Base-by-base conservation (phyloP, 805 yeast genomes). In the Kazachstania taianensis region DNA sequence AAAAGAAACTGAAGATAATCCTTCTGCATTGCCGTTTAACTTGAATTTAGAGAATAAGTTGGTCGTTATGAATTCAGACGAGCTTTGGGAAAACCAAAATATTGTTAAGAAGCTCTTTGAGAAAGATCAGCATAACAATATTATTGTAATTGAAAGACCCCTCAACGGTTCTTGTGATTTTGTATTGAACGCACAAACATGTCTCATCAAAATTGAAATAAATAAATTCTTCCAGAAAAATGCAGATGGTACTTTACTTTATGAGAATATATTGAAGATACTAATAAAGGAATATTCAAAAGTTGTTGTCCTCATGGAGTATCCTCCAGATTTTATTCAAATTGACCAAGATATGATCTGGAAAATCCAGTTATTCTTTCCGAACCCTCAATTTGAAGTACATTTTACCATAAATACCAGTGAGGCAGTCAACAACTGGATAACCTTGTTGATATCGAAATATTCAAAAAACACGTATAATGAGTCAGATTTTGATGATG, bases 311-410 rank as follows among this genome's bases (percentile, higher is more conserved):
- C 16, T 50, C 5, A 24, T 48, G 3, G 47, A 49, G 28, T 52
- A 46, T 23, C 13, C 39, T 12, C 25, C 13, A 7, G 17, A 32
- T 1, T 20, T 44, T 12, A 43, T 41, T 16, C 13, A 20, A 2
- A 32, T 35, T 4, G 57, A 50, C 28, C 37, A 24, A 4, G 52
- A 52, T 19, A 37, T 45, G 8, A 44, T 52, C 26, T 50, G 57
- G 57, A 50, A 49, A 39, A 23, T 48, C 2, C 43, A 36, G 2
- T 23, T 44, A 12, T 46, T 37, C 30, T 32, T 52, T 16, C 35
- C 36, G 15, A 8, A 32, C 7, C 25, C 35, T 7, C 31, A 34
- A 20, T 36, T 41, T 13, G 34, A 41, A 30, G 28, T 41, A 4
- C 39, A 39, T 34, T 35, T 43, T 20, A 19, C 15, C 13, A 7